phyloP scores from a whole-genome alignment of 176 grass and related monocot genomes.

The Zoysia japonica region DNA sequence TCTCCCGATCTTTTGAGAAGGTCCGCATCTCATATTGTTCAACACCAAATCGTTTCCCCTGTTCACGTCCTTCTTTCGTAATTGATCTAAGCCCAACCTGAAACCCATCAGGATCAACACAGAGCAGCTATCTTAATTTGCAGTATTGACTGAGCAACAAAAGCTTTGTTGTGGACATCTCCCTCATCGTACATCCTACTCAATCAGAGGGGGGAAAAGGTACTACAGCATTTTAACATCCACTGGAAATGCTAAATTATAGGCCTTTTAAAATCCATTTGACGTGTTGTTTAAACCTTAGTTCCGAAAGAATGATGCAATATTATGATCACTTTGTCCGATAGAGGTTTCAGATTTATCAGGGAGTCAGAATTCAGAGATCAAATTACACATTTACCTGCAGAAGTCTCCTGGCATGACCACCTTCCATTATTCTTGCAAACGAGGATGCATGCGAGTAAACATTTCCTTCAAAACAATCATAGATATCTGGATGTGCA shows the following conservation, averaged over 20 bases:
- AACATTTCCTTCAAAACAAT: conserved; percentile 85
- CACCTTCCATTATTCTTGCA: conserved; percentile 99
- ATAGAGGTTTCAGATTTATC: not conserved
- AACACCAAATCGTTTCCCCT: conserved; percentile 93
- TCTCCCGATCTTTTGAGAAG: conserved; percentile 72
- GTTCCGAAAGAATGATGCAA: conserved; percentile 1
- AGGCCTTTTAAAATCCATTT: not conserved
- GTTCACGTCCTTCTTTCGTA: conserved; percentile 88
- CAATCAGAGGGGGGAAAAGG: not conserved
- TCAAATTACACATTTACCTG: conserved; percentile 47
- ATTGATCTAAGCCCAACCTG: conserved; percentile 93
- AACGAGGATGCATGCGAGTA: conserved; percentile 98
- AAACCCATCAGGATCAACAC: conserved; percentile 25
- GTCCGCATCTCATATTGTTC: conserved; percentile 97
- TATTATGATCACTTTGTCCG: not conserved
- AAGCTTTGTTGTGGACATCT: not conserved
- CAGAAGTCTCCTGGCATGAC: conserved; percentile 87
- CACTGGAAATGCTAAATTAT: not conserved
- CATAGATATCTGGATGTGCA: conserved; percentile 97
- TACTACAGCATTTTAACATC: not conserved
- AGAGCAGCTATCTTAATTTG: not conserved
- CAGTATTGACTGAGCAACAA: not conserved
- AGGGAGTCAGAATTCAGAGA: not conserved
- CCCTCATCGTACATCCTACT: not conserved
- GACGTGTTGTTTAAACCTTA: not conserved